Evolutionary conservation across 768 basidiomycete genomes (phyloP).

Genomic region (Neoboletus magnificus): DNA sequence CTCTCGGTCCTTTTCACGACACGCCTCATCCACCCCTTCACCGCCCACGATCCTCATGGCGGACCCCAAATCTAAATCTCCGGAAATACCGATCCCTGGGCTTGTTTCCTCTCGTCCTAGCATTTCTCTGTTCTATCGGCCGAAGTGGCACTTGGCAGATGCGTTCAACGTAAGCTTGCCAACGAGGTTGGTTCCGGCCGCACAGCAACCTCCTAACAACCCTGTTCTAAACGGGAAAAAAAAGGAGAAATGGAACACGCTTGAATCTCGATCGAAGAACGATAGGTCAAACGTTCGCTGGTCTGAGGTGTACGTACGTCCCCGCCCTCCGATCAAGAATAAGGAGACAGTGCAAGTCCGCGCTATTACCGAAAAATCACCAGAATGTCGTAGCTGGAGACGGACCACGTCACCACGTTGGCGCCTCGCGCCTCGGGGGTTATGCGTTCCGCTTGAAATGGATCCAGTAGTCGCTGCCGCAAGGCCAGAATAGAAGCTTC

Average conservation of each 20-base stretch:
- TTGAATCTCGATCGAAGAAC: neutral
- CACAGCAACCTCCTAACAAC: neutral
- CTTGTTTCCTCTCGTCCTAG: neutral
- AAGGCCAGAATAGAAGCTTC: neutral
- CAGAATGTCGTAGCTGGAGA: conserved; percentile 3
- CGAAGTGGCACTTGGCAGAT: conserved; percentile 4
- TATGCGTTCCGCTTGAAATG: neutral
- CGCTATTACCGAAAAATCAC: conserved; percentile 6
- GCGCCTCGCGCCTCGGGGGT: conserved; percentile 6
- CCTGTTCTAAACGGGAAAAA: neutral
- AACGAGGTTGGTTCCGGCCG: neutral
- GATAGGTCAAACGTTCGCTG: neutral
- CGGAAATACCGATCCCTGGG: conserved; percentile 12
- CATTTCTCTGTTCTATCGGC: conserved; percentile 8
- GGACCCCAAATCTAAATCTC: conserved; percentile 21
- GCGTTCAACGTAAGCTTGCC: neutral
- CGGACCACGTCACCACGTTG: no score
- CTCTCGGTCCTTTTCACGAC: conserved; percentile 14
- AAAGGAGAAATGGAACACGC: neutral
- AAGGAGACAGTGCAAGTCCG: conserved; percentile 1
- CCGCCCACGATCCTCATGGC: conserved; percentile 26
- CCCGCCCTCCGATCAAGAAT: conserved; percentile 10
- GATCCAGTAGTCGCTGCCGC: neutral
- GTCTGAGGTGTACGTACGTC: neutral
- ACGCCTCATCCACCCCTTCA: conserved; percentile 23